phyloP scores from a whole-genome alignment of 2,329 filamentous ascomycete species.

The Xylaria hypoxylon region DNA sequence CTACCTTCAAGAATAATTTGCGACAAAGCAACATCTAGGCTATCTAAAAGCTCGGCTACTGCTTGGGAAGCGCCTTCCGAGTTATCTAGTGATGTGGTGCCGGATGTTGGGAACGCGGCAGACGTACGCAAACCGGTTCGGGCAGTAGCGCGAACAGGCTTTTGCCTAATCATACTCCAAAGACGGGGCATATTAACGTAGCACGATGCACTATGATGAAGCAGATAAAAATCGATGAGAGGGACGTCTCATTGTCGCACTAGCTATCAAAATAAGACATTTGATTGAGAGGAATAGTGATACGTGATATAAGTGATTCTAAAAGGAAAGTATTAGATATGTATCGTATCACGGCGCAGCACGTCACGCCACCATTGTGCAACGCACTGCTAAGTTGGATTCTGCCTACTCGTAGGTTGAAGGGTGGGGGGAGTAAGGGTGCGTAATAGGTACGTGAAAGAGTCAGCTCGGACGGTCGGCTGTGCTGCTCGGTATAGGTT shows the following conservation, averaged over 20 bases:
- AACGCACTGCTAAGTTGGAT: too few species aligned
- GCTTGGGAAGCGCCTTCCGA: conserved; percentile 17
- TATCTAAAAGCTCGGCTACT: neutral
- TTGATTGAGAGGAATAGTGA: neutral
- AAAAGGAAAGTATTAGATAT: too few species aligned
- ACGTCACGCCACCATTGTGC: too few species aligned
- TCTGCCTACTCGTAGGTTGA: neutral
- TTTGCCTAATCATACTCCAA: conserved; percentile 15
- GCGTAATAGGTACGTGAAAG: neutral
- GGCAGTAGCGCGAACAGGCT: conserved; percentile 2
- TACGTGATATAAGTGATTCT: too few species aligned
- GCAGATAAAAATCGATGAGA: too few species aligned
- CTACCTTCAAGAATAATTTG: too few species aligned
- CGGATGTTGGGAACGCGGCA: conserved; percentile 15
- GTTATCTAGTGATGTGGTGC: conserved; percentile 12
- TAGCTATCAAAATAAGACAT: neutral
- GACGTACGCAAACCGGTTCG: conserved; percentile 11
- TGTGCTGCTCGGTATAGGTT: conserved; percentile 18
- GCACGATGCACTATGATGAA: neutral
- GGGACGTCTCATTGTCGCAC: too few species aligned
- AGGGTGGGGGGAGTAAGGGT: conserved; percentile 3
- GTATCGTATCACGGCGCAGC: neutral
- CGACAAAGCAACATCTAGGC: too few species aligned
- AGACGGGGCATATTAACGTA: neutral
- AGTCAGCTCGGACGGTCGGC: conserved; percentile 6